These are phyloP conservation scores for Parathielavia hyrcaniae DNA, from an alignment of 495 filamentous ascomycete genomes.

Conservation along the genomic window DNA sequence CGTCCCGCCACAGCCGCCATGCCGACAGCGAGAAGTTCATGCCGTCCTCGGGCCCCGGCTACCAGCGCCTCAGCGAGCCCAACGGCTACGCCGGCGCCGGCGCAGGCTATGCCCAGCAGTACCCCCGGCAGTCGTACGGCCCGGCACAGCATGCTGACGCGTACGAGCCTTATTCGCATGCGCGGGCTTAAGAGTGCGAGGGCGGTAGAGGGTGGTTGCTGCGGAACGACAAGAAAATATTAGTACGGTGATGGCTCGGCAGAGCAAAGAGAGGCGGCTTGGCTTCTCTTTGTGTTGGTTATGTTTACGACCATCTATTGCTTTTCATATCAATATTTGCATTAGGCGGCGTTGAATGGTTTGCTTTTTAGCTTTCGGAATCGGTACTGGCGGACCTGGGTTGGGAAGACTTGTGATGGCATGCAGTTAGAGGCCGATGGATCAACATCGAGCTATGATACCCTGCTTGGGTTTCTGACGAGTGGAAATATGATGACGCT, in stretches of 20 bases:
- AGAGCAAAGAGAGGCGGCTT: neutral
- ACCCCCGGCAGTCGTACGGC: conserved; percentile 34
- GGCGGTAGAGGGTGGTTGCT: neutral
- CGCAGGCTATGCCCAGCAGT: conserved; percentile 29
- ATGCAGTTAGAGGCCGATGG: conserved; percentile 5
- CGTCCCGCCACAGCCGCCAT: conserved; percentile 15
- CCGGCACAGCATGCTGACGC: conserved; percentile 29
- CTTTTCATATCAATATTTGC: conserved; percentile 15
- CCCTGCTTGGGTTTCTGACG: conserved; percentile 10
- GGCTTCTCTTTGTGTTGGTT: neutral
- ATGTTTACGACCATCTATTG: neutral
- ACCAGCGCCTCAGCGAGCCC: conserved; percentile 41
- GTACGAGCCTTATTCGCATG: conserved; percentile 52
- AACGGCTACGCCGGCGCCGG: conserved; percentile 23
- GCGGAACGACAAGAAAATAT: neutral
- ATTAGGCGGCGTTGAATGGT: conserved; percentile 20
- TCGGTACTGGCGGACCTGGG: neutral
- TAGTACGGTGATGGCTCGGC: neutral
- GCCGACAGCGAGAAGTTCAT: conserved; percentile 44
- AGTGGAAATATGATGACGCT: conserved; percentile 3
- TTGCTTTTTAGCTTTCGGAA: conserved; percentile 1
- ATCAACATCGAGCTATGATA: conserved; percentile 9
- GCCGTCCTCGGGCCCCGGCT: conserved; percentile 30
- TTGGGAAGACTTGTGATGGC: neutral
- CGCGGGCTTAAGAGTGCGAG: conserved; percentile 31